Base-by-base conservation (phyloP, 345 rosid genomes). In the Rhodomyrtus tomentosa region DNA sequence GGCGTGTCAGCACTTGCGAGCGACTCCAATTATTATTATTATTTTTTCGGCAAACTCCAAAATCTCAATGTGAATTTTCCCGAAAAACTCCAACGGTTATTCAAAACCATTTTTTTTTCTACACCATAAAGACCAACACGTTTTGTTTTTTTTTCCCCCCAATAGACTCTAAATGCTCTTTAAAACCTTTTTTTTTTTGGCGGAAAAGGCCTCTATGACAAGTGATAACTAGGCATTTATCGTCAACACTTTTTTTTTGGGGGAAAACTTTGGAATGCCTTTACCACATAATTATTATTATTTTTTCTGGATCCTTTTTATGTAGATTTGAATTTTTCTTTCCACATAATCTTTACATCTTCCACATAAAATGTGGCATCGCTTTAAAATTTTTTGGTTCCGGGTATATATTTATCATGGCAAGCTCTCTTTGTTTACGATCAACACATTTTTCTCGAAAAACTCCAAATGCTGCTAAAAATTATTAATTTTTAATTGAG, bases 211-310 rank as follows among this genome's bases (percentile, higher is more conserved):
- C n/a, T n/a, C n/a, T n/a, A n/a, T n/a, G n/a, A 1, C 22, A 0
- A 7, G 16, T 3, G 11, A 10, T 32, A 62, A 10, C 24, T 32
- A 3, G 1, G 8, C 0, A 1, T 32, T 8, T 59, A 59, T 32
- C 0, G 0, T 32, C 24, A 7, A 8, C 10, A 2, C 12, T 32
- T 16, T 62, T 1, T 1, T 7, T 32, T 15, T 62, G 7, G 4
- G 2, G 11, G 1, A 16, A 32, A 32, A 3, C 1, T 62, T 3
- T 0, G 0, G 16, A 32, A 1, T 62, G 5, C 1, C 38, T 22
- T 3, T 32, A 32, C 76, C 3, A 62, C 3, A 62, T 32, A 62
- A 62, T 5, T 62, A 4, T 10, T 62, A 22, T 2, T n/a, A n/a
- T n/a, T n/a, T 32, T 32, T 4, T 3, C 0, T 3, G 1, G 11